Evolutionary conservation across 148 eudicot genomes (phyloP), one percentile per base, ranked within the genome.

Genomic region (Heliamphora exappendiculata): DNA sequence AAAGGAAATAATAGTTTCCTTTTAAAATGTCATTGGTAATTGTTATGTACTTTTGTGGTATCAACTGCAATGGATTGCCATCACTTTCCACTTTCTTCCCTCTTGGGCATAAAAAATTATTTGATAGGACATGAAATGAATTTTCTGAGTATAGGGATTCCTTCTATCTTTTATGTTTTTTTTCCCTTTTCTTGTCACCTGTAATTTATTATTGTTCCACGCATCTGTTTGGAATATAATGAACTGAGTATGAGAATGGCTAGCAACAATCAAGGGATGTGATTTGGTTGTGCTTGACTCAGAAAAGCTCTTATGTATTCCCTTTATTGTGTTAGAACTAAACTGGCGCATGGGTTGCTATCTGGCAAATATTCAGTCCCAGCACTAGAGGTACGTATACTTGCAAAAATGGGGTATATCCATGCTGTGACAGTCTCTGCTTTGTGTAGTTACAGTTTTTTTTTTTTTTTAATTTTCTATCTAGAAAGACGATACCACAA

Each of bases 361-460:
- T 95, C 98, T 69, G 97, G 98, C 75, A 95, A 87, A 86, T 95
- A 92, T 81, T 91, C 98, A 31, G 70, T 81, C 80, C 96, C 91
- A 11, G 81, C 87, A 62, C 49, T 84, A 73, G 89, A 92, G 98
- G 98, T 94, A 76, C 70, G 82, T 72, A 71, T 66, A 44, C 55
- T 33, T 58, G 45, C 45, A n/a, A 22, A 13, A 20, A 16, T 19
- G 12, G 50, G 41, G n/a, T 31, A 10, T 44, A 36, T 68, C 67
- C 60, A 68, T 45, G 70, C 71, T 67, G 41, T 60, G n/a, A n/a
- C 68, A 50, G 44, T 45, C 45, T 67, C 72, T 50, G 37, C 29
- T 45, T 10, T 50, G 3, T 75, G 67, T 22, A 28, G 10, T 50
- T 62, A 39, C 62, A 3, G 5, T n/a, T 5, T 64, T 41, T 16